These are phyloP conservation scores for Solidago caesia DNA, from an alignment of 129 eudicot species.

Conservation along the genomic window DNA sequence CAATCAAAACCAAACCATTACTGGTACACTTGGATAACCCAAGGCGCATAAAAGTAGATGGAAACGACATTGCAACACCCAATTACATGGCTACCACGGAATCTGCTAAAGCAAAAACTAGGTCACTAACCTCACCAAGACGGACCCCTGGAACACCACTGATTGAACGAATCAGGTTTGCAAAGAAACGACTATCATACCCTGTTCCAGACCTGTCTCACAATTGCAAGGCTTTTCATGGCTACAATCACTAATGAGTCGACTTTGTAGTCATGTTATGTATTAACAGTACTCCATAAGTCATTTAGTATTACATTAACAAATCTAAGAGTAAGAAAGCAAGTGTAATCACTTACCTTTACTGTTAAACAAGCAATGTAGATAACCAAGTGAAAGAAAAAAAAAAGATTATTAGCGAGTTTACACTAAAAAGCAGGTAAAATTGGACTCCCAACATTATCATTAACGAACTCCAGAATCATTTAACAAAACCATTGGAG, in stretches of 20 bases:
- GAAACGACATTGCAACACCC: conserved; percentile 44
- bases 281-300: conserved; percentile 1
- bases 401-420: neutral
- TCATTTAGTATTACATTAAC: neutral
- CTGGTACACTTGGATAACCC: conserved; percentile 68
- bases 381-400: neutral
- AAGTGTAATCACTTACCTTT: neutral
- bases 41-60: conserved; percentile 41
- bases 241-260: neutral
- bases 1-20: conserved; percentile 37
- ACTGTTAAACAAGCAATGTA: neutral
- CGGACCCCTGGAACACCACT: conserved; percentile 70
- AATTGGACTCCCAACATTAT: neutral
- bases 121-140: conserved; percentile 73
- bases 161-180: conserved; percentile 54
- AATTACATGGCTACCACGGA: conserved; percentile 90
- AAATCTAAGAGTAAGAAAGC: conserved; percentile 6
- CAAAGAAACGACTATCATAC: conserved; percentile 60
- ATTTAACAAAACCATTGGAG: no score
- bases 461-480: neutral
- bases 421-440: neutral
- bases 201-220: conserved; percentile 41
- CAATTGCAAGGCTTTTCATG: neutral
- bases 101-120: conserved; percentile 69
- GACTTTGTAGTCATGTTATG: no score